Evolutionary conservation across 257 asterid species (phyloP).

Genomic region (Lantana camara): DNA sequence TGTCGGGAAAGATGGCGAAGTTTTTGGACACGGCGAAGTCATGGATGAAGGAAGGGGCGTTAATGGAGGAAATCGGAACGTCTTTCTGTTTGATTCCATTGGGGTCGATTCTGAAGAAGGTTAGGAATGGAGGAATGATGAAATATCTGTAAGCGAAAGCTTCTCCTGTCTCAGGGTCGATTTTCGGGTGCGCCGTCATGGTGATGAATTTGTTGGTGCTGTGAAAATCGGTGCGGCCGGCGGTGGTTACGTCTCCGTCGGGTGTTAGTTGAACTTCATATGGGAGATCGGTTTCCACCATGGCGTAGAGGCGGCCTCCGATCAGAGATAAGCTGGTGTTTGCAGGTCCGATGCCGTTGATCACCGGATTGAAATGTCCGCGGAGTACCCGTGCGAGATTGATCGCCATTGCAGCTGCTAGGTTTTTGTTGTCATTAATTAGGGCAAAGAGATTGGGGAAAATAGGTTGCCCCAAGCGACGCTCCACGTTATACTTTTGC

Average conservation of each 20-base stretch:
- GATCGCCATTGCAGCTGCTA: slow-evolving; percentile 32
- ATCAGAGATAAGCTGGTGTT: slow-evolving; percentile 56
- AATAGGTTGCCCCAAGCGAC: slow-evolving; percentile 33
- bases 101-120: slow-evolving; percentile 39
- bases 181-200: slow-evolving; percentile 67
- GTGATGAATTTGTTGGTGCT: slow-evolving; percentile 13
- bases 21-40: slow-evolving; percentile 54
- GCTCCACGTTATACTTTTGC: slow-evolving; percentile 41
- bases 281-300: slow-evolving; percentile 54
- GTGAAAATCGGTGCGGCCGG: slow-evolving; percentile 46
- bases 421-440: slow-evolving; percentile 24
- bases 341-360: slow-evolving; percentile 50
- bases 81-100: slow-evolving; percentile 35
- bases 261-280: slow-evolving; percentile 33
- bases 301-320: slow-evolving; percentile 48
- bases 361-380: slow-evolving; percentile 38
- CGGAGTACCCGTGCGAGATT: slow-evolving; percentile 34
- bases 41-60: slow-evolving; percentile 31
- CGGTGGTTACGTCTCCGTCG: slow-evolving; percentile 49
- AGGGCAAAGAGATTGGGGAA: slow-evolving; percentile 49
- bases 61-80: slow-evolving; percentile 44
- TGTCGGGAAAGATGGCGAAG: slow-evolving; percentile 43
- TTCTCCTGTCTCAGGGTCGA: slow-evolving; percentile 42
- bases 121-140: slow-evolving; percentile 43
- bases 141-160: slow-evolving; percentile 47